Conservation (phyloP, 140 eudicot genomes). For the Cichorium intybus region DNA sequence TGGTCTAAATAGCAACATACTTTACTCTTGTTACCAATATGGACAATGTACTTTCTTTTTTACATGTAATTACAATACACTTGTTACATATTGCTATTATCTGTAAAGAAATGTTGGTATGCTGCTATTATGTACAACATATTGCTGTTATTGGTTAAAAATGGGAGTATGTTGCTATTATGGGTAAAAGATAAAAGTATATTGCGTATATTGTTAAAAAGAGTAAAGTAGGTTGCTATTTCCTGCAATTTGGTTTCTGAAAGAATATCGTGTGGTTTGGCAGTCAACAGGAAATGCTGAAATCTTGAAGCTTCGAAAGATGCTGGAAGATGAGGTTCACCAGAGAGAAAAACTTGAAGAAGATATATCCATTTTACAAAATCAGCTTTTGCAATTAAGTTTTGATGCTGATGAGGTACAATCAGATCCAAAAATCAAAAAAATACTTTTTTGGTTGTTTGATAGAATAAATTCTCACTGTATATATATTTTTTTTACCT, state of each 20-base stretch:
- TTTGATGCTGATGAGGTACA: slow-evolving; percentile 92
- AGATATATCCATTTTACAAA: slow-evolving; percentile 68
- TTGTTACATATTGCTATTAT: no score
- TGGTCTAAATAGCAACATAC: background rate
- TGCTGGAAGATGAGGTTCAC: slow-evolving; percentile 63
- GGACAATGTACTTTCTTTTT: no score
- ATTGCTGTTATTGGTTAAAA: no score
- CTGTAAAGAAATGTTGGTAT: no score
- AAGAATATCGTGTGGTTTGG: slow-evolving; percentile 17
- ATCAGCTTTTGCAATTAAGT: slow-evolving; percentile 75
- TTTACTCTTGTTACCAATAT: no score
- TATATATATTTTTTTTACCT: slow-evolving; percentile 8
- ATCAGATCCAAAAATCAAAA: background rate
- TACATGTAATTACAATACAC: no score
- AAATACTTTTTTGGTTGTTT: background rate
- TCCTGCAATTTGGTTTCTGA: slow-evolving; percentile 23
- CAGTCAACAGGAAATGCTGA: slow-evolving; percentile 72
- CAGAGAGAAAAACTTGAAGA: slow-evolving; percentile 76
- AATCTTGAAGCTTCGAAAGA: slow-evolving; percentile 56
- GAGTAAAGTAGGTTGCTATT: background rate
- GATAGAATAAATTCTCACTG: slow-evolving; percentile 8
- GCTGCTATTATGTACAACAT: no score
- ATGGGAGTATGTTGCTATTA: no score
- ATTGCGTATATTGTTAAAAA: no score
- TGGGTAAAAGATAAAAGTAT: no score